Conservation (phyloP, 202 grass and related monocot species). For the Saccharum hybrid region DNA sequence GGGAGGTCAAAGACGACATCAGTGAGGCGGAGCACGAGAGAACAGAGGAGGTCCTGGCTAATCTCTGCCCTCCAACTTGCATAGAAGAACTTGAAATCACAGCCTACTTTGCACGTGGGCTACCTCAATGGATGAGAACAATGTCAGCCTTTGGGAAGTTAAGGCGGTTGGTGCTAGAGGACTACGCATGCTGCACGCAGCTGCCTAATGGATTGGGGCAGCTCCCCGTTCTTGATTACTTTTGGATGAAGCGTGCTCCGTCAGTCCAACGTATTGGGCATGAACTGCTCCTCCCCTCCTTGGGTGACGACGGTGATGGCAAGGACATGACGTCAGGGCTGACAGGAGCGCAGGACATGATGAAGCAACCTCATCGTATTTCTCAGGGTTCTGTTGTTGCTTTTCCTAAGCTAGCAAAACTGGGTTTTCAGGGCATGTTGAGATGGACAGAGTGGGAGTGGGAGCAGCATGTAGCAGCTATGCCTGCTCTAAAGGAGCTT, state of each 20-base stretch:
- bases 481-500: neutral
- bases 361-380: neutral
- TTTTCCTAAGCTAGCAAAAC: neutral
- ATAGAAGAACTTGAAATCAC: neutral
- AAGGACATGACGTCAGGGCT: neutral
- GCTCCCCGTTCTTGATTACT: conserved; percentile 9
- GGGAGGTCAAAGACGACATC: neutral
- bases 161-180: neutral
- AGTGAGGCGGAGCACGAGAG: neutral
- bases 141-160: conserved; percentile 1
- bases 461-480: neutral
- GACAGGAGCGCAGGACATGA: neutral
- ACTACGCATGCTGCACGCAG: neutral
- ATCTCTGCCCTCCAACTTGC: conserved; percentile 32
- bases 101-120: conserved; percentile 16
- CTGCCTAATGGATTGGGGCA: conserved; percentile 14
- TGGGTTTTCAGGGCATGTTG: neutral
- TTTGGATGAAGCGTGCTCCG: neutral
- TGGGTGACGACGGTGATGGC: no score
- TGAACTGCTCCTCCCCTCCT: neutral
- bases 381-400: neutral
- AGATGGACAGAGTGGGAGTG: no score
- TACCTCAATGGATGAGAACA: conserved; percentile 23
- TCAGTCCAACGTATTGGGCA: neutral
- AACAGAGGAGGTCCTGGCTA: neutral